Evolutionary conservation across 495 filamentous ascomycete genomes (phyloP).

Genomic region (Lepidopterella palustris): DNA sequence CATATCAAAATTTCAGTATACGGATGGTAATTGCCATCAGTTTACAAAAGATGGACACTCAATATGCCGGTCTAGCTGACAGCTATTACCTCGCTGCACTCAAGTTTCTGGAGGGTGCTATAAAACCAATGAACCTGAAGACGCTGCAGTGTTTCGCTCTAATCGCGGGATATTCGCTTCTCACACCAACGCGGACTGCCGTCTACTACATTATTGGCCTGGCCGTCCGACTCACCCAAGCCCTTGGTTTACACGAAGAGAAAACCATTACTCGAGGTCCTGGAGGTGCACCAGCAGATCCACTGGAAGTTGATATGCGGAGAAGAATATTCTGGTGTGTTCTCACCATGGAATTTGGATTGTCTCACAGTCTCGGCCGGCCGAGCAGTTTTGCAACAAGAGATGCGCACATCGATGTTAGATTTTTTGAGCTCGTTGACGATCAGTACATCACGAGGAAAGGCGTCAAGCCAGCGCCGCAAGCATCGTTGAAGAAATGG

Average conservation of each 20-base stretch:
- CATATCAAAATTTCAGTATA: slow-evolving; percentile 77
- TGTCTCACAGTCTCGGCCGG: slow-evolving; percentile 79
- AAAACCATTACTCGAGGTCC: slow-evolving; percentile 55
- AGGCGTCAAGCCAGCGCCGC: slow-evolving; percentile 62
- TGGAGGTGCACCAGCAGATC: slow-evolving; percentile 42
- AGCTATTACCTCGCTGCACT: slow-evolving; percentile 86
- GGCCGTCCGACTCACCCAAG: slow-evolving; percentile 76
- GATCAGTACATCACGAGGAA: slow-evolving; percentile 73
- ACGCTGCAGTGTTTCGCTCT: slow-evolving; percentile 85
- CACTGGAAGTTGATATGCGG: slow-evolving; percentile 77
- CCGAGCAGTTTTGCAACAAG: slow-evolving; percentile 73
- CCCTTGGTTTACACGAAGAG: slow-evolving; percentile 78
- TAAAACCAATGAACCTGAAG: slow-evolving; percentile 73
- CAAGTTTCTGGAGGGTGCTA: slow-evolving; percentile 66
- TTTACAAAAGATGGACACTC: slow-evolving; percentile 76
- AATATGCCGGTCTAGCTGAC: slow-evolving; percentile 80
- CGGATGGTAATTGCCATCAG: slow-evolving; percentile 88
- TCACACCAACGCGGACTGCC: slow-evolving; percentile 84
- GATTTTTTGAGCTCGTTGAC: slow-evolving; percentile 69
- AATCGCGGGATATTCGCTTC: slow-evolving; percentile 83
- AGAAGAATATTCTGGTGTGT: slow-evolving; percentile 82
- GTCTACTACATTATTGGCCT: slow-evolving; percentile 87
- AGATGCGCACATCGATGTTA: slow-evolving; percentile 72
- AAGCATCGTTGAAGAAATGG: slow-evolving; percentile 67
- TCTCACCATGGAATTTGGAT: slow-evolving; percentile 74